Base-by-base conservation (phyloP, 2,329 filamentous ascomycete species). In the Xylaria digitata region DNA sequence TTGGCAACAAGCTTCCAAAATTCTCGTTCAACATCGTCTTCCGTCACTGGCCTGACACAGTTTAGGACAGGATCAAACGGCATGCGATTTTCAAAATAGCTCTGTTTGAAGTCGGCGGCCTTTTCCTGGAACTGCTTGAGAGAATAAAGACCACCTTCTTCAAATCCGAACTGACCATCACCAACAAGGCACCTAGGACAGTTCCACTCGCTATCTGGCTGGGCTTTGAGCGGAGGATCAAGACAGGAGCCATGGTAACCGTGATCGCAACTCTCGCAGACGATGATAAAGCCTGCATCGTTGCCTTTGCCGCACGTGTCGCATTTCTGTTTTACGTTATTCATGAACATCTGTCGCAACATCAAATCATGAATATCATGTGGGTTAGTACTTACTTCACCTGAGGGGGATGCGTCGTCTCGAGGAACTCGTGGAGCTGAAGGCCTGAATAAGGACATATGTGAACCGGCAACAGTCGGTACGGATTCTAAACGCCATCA, bases 1-100 rank as follows among this genome's bases (percentile, higher is more conserved):
- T 94, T 96, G 54, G 96, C 93, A 0, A 98, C 96, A 8, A 98
- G 86, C 73, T 93, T 89, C 96, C 96, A 99, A 78, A 99, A 99
- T 77, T 99, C 96, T 21, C 90, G 89, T 80, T 99, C 96, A 3
- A 99, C 93, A 72, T 98, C 96, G 69, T 98, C 94, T 77, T 99
- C 96, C 0, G 92, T 94, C 34, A 97, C 92, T 0, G 92, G 91
- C 46, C 90, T 87, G 70, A 92, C 89, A 34, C 90, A 92, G 72
- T 97, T 95, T 30, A 93, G 86, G 34, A 94, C 87, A 0, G 94
- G 90, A 75, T 97, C 95, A 73, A 91, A 94, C 0, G 92, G 92
- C 90, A 94, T 93, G 79, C 94, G 96, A 74, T 91, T 90, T 68
- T 93, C 90, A 75, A 99, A 99, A 75, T 99, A 97, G 26, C 89